Percentiles rank a stretch among this genome's conserved stretches.
phyloP scores from a whole-genome alignment of 2,329 filamentous ascomycete genomes.

The Neodidymelliopsis sp. region DNA sequence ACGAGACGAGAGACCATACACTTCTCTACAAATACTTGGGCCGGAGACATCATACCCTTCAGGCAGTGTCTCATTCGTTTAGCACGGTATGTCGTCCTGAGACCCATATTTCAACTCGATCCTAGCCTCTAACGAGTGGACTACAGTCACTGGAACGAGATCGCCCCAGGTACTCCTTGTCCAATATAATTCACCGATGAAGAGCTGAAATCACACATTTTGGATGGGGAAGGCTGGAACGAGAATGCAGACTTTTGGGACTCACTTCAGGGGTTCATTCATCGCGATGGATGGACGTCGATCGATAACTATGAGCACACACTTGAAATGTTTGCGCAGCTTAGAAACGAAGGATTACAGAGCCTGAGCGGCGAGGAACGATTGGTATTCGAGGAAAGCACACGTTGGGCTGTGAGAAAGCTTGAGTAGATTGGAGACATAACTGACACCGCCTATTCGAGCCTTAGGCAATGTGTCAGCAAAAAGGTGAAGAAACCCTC shows the following conservation, averaged over 20 bases:
- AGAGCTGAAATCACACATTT: slow-evolving; percentile 26
- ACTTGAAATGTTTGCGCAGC: slow-evolving; percentile 44
- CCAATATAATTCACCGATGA: slow-evolving; percentile 36
- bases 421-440: neutral
- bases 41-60: slow-evolving; percentile 43
- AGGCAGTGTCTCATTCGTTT: slow-evolving; percentile 42
- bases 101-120: slow-evolving; percentile 19
- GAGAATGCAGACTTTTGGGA: slow-evolving; percentile 48
- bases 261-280: slow-evolving; percentile 43
- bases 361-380: slow-evolving; percentile 42
- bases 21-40: slow-evolving; percentile 43
- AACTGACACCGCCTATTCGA: neutral
- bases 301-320: slow-evolving; percentile 48
- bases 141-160: slow-evolving; percentile 39
- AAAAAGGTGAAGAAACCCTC: no score
- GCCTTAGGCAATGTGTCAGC: no score
- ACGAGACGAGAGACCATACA: slow-evolving; percentile 36
- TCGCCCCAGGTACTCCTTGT: slow-evolving; percentile 37
- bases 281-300: slow-evolving; percentile 50
- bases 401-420: slow-evolving; percentile 21
- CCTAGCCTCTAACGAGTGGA: slow-evolving; percentile 18
- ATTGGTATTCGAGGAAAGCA: slow-evolving; percentile 38
- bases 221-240: slow-evolving; percentile 41
- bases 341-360: slow-evolving; percentile 44
- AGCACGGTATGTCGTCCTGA: slow-evolving; percentile 35